Base-by-base conservation (phyloP, 2,329 filamentous ascomycete species). In the Colletotrichum acutatum region DNA sequence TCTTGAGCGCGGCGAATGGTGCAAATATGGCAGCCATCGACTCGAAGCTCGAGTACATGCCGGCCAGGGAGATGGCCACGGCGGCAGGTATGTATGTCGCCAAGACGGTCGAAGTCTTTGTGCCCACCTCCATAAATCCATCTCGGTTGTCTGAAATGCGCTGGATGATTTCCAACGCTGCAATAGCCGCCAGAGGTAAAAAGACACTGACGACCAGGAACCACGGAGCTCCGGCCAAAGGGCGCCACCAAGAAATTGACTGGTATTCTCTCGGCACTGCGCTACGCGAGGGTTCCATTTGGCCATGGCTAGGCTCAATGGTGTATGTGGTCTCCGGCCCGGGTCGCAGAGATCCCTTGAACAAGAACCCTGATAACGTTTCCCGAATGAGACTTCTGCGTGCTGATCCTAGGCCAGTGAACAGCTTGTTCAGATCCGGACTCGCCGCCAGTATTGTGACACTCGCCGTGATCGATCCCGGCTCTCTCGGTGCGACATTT, bases 51-150 rank as follows among this genome's bases (percentile, higher is more conserved):
- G 76, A 72, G 52, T 77, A 77, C 75, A 77, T 77, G 37, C 76
- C 76, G 1, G 75, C 71, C 1, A 78, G n/a, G 54, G 11, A 30
- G 6, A 70, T 49, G 6, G 67, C 67, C 28, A 70, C 60, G 19
- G 61, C 67, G 34, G 74, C 76, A 1, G 77, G 79, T 11, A 81
- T 66, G 28, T 80, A 81, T 14, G 80, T 80, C 19, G 77, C 78
- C 32, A 80, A 76, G 16, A 78, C 75, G 3, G 78, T 74, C 1
- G 75, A 63, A 34, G 74, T 74, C 19, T 60, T 56, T 28, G 69
- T 74, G 11, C 59, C 69, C n/a, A 76, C 53, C 8, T 63, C 54
- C 3, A 77, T 62, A 54, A 82, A 75, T 2, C 80, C 80, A 42
- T 76, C 53, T 52, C 78, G 76, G 11, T 66, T 46, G 37, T 82